phyloP scores from a whole-genome alignment of 2,329 filamentous ascomycete genomes.

The Neonectria ditissima region DNA sequence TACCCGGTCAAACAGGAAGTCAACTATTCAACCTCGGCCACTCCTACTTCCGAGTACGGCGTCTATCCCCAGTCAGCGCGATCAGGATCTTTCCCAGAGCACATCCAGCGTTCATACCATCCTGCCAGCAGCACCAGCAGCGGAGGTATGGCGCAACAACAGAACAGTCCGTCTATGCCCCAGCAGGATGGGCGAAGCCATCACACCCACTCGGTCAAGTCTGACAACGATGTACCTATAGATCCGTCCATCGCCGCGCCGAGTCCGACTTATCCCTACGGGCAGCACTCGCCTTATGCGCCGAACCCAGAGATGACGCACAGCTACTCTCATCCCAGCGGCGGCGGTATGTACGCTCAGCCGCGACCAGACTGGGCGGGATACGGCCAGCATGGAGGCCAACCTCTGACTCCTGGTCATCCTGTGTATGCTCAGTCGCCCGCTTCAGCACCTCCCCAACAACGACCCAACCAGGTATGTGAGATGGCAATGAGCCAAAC shows the following conservation, averaged over 20 bases:
- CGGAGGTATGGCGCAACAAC: constrained; percentile 94
- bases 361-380: constrained; percentile 80
- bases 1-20: constrained; percentile 87
- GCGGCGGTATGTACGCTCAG: constrained; percentile 74
- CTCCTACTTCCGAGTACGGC: constrained; percentile 90
- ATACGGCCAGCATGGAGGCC: constrained; percentile 68
- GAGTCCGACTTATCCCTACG: constrained; percentile 89
- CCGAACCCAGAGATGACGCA: constrained; percentile 89
- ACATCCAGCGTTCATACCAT: constrained; percentile 87
- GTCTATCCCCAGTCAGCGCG: constrained; percentile 80
- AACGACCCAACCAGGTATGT: constrained; percentile 71
- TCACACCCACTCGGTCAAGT: constrained; percentile 83
- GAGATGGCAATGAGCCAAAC: background rate
- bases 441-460: constrained; percentile 65
- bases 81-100: constrained; percentile 87
- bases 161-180: constrained; percentile 97
- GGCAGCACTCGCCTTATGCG: constrained; percentile 88
- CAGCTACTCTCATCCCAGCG: constrained; percentile 73
- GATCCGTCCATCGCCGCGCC: constrained; percentile 96
- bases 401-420: constrained; percentile 63
- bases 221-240: constrained; percentile 98
- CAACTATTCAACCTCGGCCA: constrained; percentile 81
- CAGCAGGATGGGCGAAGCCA: constrained; percentile 83
- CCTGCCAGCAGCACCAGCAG: constrained; percentile 78
- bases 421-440: constrained; percentile 68